Evolutionary conservation across 2,329 filamentous ascomycete genomes (phyloP), one percentile per base, ranked within the genome.

Genomic region (Ascochyta koolunga): DNA sequence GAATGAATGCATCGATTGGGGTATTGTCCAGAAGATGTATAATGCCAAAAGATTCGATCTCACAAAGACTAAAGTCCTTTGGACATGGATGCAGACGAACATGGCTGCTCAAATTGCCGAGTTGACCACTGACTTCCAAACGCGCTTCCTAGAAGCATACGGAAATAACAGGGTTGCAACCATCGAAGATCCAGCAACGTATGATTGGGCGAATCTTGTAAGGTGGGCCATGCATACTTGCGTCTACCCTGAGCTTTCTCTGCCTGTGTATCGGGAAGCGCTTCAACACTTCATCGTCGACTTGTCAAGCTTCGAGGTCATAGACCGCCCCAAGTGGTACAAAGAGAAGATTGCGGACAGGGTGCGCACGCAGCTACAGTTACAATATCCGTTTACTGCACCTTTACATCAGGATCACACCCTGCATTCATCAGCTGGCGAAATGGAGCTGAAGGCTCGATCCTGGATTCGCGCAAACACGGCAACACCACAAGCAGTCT

Each of bases 191-290:
- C 79, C 86, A 0, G 71, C 82, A 33, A 80, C 81, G 1, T 91
- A 90, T 54, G 87, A 93, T 66, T 92, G 90, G 89, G 74, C 78
- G 9, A 73, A 70, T 4, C 72, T 93, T 5, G 82, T 92, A 40
- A 78, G 82, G 31, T 93, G 90, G 90, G 82, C 86, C 1, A 76
- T 85, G 59, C 78, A 80, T 19, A 82, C 72, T 21, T 73, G 62
- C 50, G 44, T 63, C 9, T 68, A 67, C 37, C 61, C 65, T 13
- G 64, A 70, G 18, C 36, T 61, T n/a, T 59, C 60, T n/a, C 58
- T 72, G 6, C 69, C 69, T 4, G 15, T 60, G 1, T 53, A 54
- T 16, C 58, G 48, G 22, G 61, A 67, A 45, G 61, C 56, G 9
- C 52, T 73, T 4, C 47, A 53, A 11, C 41, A 68, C 2, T 70